Percentiles rank a stretch among this genome's conserved stretches.
Evolutionary conservation across 768 basidiomycete genomes (phyloP).

Genomic region (Tylopilus subfusipes): DNA sequence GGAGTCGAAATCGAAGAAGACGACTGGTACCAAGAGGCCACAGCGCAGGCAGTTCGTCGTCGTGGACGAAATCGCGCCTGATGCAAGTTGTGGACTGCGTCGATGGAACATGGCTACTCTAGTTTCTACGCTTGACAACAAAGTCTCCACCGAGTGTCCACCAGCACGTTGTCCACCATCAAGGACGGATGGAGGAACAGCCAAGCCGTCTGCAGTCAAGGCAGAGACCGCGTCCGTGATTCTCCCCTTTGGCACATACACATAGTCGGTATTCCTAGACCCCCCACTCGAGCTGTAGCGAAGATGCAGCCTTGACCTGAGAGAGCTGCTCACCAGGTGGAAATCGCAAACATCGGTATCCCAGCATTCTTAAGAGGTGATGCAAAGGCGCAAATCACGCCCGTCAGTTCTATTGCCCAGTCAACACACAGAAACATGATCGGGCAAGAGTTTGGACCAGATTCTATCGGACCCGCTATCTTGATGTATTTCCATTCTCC

Average conservation of each 20-base stretch:
- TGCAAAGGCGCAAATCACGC: slow-evolving; percentile 52
- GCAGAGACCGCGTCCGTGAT: slow-evolving; percentile 39
- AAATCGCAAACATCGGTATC: slow-evolving; percentile 57
- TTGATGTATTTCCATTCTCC: slow-evolving; percentile 57
- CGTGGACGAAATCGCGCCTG: slow-evolving; percentile 7
- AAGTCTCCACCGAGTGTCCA: too few species aligned
- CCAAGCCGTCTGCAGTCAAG: slow-evolving; percentile 54
- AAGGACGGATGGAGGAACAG: slow-evolving; percentile 10
- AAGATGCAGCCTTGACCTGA: not conserved
- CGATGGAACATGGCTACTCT: not conserved
- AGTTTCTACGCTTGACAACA: too few species aligned
- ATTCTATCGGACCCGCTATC: slow-evolving; percentile 65
- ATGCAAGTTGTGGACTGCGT: slow-evolving; percentile 8
- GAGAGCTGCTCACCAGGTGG: slow-evolving; percentile 50
- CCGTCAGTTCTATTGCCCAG: slow-evolving; percentile 45
- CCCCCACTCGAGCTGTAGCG: not conserved
- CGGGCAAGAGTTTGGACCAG: slow-evolving; percentile 36
- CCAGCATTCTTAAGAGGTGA: slow-evolving; percentile 49
- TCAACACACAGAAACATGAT: not conserved
- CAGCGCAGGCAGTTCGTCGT: slow-evolving; percentile 6
- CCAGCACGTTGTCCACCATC: not conserved
- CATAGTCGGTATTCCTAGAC: slow-evolving; percentile 63
- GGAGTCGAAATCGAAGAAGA: slow-evolving; percentile 2
- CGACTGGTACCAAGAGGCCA: not conserved
- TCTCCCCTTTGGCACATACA: slow-evolving; percentile 50